These are phyloP conservation scores for Amoebophrya sp. DNA, from an alignment of 169 alveolate species.

Conservation along the genomic window DNA sequence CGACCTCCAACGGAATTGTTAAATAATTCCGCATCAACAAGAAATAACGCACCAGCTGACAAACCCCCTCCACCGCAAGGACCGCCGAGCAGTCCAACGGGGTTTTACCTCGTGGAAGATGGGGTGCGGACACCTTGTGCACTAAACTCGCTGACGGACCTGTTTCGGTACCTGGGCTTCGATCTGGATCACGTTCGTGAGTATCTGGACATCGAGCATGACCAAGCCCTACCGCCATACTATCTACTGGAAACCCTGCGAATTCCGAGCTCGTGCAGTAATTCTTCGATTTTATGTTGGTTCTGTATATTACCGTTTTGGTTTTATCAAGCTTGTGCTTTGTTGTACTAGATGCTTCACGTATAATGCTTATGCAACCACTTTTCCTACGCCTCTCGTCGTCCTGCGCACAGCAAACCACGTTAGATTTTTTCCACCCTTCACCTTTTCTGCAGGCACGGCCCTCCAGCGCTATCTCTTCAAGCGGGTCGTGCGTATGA, in stretches of 20 bases:
- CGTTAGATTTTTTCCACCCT: background rate
- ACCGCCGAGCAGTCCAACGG: too few relatives aligned
- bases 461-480: background rate
- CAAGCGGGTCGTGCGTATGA: background rate
- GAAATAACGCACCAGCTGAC: too few relatives aligned
- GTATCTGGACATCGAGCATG: background rate
- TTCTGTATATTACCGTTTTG: too few relatives aligned
- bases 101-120: background rate
- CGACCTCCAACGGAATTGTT: too few relatives aligned
- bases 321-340: too few relatives aligned
- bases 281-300: background rate
- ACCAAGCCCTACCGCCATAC: background rate
- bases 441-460: background rate
- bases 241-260: background rate
- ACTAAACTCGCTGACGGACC: background rate
- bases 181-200: background rate
- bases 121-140: background rate
- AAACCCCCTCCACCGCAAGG: too few relatives aligned
- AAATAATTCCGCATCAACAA: background rate
- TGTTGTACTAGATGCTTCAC: too few relatives aligned
- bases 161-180: background rate
- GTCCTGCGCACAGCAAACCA: too few relatives aligned
- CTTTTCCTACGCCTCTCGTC: too few relatives aligned
- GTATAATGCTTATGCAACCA: too few relatives aligned
- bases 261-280: background rate